Evolutionary conservation across 176 grass and related monocot genomes (phyloP).

Genomic region (Eleusine indica): DNA sequence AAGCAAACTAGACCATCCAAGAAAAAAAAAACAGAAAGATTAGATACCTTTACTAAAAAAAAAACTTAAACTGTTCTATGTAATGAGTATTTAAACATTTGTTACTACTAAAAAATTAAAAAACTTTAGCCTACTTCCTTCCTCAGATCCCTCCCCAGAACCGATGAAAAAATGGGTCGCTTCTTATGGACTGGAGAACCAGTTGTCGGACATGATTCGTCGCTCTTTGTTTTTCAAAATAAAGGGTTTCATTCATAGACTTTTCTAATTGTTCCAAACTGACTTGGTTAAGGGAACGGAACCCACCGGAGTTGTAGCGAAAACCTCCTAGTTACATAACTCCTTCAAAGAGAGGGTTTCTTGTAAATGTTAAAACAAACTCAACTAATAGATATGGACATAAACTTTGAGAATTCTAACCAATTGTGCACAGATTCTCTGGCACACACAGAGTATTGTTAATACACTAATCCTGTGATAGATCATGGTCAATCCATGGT

Average conservation of each 20-base stretch:
- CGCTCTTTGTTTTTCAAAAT: too few relatives aligned
- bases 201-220: too few relatives aligned
- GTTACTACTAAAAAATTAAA: too few relatives aligned
- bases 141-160: too few relatives aligned
- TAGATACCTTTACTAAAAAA: not conserved
- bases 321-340: not conserved
- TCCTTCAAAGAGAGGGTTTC: not conserved
- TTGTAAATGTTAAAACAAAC: conserved; percentile 25
- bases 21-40: not conserved
- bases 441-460: not conserved
- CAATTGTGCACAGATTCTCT: conserved; percentile 1
- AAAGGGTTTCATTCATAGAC: too few relatives aligned
- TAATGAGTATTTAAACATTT: conserved; percentile 4
- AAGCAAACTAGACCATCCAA: conserved; percentile 7
- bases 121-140: too few relatives aligned
- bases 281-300: too few relatives aligned
- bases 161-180: too few relatives aligned
- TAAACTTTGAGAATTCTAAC: not conserved
- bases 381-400: not conserved
- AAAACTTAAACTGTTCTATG: not conserved
- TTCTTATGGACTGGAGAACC: too few relatives aligned
- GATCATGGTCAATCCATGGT: not conserved
- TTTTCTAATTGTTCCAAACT: too few relatives aligned
- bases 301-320: too few relatives aligned
- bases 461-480: not conserved